phyloP scores from a whole-genome alignment of 2,329 filamentous ascomycete species.

The Fusarium protoensiforme region DNA sequence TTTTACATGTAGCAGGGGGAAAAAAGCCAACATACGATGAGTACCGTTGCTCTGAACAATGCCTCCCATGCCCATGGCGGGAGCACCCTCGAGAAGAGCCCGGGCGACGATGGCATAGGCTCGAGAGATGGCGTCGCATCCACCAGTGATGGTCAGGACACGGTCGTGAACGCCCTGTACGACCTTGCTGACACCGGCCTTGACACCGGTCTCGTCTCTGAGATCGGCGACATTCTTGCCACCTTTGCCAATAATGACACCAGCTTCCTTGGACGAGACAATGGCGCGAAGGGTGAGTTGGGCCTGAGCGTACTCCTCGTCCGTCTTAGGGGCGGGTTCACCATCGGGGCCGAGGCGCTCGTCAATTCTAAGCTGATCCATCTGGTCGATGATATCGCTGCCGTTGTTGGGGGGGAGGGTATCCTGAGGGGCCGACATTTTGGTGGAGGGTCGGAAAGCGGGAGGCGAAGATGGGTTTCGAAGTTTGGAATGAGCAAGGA shows the following conservation, averaged over 20 bases:
- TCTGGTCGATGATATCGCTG: conserved; percentile 68
- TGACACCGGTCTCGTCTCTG: conserved; percentile 96
- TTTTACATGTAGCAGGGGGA: not conserved
- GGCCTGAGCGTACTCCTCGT: conserved; percentile 94
- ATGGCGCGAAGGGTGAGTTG: conserved; percentile 96
- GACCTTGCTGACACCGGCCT: conserved; percentile 98
- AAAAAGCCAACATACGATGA: conserved; percentile 73
- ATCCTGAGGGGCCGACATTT: conserved; percentile 74
- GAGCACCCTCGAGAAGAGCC: conserved; percentile 90
- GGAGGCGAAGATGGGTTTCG: conserved; percentile 22
- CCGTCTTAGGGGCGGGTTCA: conserved; percentile 86
- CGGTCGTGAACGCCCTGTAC: conserved; percentile 97
- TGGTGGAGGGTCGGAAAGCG: conserved; percentile 35
- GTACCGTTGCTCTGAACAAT: conserved; percentile 88
- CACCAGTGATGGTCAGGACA: conserved; percentile 93
- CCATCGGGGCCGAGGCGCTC: conserved; percentile 78
- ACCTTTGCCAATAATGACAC: conserved; percentile 98
- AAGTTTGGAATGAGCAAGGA: conserved; percentile 9
- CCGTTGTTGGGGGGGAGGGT: conserved; percentile 67
- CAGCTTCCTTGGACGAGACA: conserved; percentile 98
- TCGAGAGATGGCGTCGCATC: conserved; percentile 87
- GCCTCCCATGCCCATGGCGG: conserved; percentile 95
- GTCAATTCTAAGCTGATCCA: conserved; percentile 74
- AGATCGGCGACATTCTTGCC: conserved; percentile 98
- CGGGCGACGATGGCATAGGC: conserved; percentile 95